phyloP scores from a whole-genome alignment of 768 basidiomycete genomes.

The Phaeotremella skinneri region DNA sequence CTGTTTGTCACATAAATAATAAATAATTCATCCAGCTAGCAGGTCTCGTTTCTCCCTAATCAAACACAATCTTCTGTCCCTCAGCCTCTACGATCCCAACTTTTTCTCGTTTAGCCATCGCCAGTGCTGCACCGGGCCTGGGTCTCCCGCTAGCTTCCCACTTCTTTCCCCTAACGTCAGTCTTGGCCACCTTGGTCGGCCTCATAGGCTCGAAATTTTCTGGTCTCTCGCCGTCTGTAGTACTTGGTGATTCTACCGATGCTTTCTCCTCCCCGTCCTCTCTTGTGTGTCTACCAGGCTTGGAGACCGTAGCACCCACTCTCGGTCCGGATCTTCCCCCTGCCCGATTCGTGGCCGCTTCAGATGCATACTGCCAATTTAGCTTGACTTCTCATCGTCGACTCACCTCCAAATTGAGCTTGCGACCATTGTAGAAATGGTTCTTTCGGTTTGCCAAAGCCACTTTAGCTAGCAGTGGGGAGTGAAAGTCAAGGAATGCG shows the following conservation, averaged over 20 bases:
- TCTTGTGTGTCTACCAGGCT: slow-evolving; percentile 7
- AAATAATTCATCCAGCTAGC: background rate
- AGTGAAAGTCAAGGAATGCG: slow-evolving; percentile 88
- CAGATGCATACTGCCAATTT: slow-evolving; percentile 49
- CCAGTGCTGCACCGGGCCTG: slow-evolving; percentile 54
- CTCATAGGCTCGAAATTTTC: background rate
- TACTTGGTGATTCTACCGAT: background rate
- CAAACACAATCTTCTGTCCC: slow-evolving; percentile 55
- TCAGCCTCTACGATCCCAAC: slow-evolving; percentile 52
- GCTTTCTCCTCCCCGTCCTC: slow-evolving; percentile 15
- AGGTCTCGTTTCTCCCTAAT: slow-evolving; percentile 34
- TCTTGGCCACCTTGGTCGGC: background rate
- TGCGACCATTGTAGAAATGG: slow-evolving; percentile 76
- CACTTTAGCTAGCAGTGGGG: slow-evolving; percentile 71
- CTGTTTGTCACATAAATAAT: background rate
- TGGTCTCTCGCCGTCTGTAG: background rate
- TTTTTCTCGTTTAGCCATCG: slow-evolving; percentile 54
- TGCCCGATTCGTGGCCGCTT: slow-evolving; percentile 46
- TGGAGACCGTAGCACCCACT: slow-evolving; percentile 6
- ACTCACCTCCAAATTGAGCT: slow-evolving; percentile 64
- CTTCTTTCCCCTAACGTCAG: slow-evolving; percentile 49
- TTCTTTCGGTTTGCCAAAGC: slow-evolving; percentile 81
- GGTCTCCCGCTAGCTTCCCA: slow-evolving; percentile 50
- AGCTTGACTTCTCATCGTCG: background rate
- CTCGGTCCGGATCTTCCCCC: slow-evolving; percentile 20